phyloP scores from a whole-genome alignment of 441 rosid species.

The Pelargonium myrrhifolium region DNA sequence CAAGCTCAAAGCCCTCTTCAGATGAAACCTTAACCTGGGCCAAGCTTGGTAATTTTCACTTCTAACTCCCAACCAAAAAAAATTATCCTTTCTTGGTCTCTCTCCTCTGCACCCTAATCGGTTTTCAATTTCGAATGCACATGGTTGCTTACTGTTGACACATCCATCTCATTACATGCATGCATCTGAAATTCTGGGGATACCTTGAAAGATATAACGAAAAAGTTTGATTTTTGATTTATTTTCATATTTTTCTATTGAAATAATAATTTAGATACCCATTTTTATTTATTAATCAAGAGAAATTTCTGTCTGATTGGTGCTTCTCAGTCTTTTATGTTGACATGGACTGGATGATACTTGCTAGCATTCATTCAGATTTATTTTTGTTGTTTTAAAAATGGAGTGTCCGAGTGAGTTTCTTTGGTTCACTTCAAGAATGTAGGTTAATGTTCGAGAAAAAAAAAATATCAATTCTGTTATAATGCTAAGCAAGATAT shows the following conservation, averaged over 20 bases:
- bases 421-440: no score
- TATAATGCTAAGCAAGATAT: neutral
- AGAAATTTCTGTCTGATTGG: no score
- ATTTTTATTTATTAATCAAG: no score
- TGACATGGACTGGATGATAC: no score
- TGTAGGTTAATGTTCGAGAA: no score
- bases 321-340: no score
- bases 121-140: neutral
- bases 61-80: neutral
- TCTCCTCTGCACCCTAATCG: neutral
- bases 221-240: no score
- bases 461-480: neutral
- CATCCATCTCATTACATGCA: neutral
- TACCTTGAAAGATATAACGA: neutral
- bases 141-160: neutral
- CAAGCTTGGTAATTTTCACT: conserved; percentile 44
- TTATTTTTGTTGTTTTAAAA: no score
- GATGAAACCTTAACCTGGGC: conserved; percentile 46
- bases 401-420: no score
- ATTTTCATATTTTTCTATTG: no score
- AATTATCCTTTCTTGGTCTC: neutral
- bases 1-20: conserved; percentile 25
- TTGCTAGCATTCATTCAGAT: no score
- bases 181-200: neutral
- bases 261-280: no score